These are phyloP conservation scores for Carex arenaria DNA, from an alignment of 202 grass and related monocot genomes.

Conservation along the genomic window DNA sequence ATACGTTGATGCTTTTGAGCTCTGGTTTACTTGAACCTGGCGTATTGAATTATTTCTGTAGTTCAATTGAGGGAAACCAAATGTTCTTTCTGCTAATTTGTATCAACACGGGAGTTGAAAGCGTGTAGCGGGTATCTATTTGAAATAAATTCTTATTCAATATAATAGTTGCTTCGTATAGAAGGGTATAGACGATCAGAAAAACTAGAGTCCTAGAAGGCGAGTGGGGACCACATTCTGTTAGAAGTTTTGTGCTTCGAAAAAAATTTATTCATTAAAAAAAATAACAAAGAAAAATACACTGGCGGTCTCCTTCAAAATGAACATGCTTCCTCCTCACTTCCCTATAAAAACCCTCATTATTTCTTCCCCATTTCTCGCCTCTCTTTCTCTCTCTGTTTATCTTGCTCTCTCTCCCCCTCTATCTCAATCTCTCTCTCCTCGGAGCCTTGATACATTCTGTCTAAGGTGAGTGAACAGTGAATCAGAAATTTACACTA, in stretches of 20 bases:
- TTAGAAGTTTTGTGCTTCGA: slow-evolving; percentile 12
- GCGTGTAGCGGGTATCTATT: not conserved
- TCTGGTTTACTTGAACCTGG: not conserved
- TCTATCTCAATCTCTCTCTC: slow-evolving; percentile 1
- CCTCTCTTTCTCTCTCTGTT: not conserved
- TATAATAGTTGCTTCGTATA: not conserved
- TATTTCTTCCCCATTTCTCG: not conserved
- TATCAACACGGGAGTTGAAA: not conserved
- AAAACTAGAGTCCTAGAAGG: not conserved
- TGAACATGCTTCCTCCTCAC: slow-evolving; percentile 17
- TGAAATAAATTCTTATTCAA: not conserved
- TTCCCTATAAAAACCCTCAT: slow-evolving; percentile 16
- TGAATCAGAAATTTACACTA: not conserved
- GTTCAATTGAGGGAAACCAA: not conserved
- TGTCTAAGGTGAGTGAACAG: slow-evolving; percentile 3
- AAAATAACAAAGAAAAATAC: not conserved
- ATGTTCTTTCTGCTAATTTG: not conserved
- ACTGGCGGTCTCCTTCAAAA: slow-evolving; percentile 23
- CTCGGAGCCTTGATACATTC: not conserved
- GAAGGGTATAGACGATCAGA: not conserved
- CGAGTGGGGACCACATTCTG: slow-evolving; percentile 25
- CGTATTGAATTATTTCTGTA: not conserved
- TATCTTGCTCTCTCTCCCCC: slow-evolving; percentile 7
- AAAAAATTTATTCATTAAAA: not conserved
- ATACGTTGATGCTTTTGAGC: not conserved